These are phyloP conservation scores for Tilletia caries DNA, from an alignment of 1,284 basidiomycete species.

Conservation along the genomic window DNA sequence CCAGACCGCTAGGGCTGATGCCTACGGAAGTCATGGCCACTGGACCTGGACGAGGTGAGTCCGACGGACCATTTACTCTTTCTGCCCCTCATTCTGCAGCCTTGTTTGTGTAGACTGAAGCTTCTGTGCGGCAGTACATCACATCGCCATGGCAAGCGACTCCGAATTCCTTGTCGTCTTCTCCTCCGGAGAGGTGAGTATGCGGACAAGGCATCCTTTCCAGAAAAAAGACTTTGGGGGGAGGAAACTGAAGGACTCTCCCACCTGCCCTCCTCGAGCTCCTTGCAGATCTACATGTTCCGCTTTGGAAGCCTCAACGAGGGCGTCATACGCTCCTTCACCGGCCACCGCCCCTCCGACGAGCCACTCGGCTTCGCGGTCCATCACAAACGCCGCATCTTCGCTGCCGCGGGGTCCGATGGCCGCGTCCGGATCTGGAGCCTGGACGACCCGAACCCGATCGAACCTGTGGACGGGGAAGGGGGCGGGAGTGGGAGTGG, in stretches of 20 bases:
- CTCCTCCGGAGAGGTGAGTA: not conserved
- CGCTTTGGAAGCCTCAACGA: constrained; percentile 7
- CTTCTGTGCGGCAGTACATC: not conserved
- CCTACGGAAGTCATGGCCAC: too few relatives aligned
- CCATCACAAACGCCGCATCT: constrained; percentile 7
- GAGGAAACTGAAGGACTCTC: not conserved
- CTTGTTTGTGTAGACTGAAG: too few relatives aligned
- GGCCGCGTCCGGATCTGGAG: not conserved
- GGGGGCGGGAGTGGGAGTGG: not conserved
- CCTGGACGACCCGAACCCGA: not conserved
- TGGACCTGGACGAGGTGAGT: too few relatives aligned
- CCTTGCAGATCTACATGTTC: not conserved
- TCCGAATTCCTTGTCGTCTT: not conserved
- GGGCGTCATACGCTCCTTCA: not conserved
- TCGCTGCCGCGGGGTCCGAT: not conserved
- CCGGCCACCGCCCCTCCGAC: not conserved
- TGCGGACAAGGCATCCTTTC: not conserved
- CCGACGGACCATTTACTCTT: too few relatives aligned
- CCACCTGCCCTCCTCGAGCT: not conserved
- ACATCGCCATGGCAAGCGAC: constrained; percentile 2
- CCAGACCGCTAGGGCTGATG: too few relatives aligned
- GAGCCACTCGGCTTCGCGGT: constrained; percentile 5
- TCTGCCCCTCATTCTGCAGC: too few relatives aligned
- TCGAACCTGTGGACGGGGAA: not conserved
- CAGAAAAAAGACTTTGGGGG: too few relatives aligned